These are phyloP conservation scores for Saturnispora mendoncae DNA, from an alignment of 805 yeast species.

Conservation along the genomic window DNA sequence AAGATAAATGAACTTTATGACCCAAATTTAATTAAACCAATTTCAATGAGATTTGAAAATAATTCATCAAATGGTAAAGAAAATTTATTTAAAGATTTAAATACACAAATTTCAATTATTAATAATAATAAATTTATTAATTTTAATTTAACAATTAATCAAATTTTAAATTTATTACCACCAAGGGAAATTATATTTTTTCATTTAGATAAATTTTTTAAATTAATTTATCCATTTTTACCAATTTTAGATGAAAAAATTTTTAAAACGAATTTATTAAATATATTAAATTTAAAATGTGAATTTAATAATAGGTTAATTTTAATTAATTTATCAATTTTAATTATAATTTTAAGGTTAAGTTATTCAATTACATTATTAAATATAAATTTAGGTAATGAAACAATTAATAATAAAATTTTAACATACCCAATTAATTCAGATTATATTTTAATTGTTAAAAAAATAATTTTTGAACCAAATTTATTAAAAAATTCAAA, in stretches of 20 bases:
- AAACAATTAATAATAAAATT: constrained; percentile 16
- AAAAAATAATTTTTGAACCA: constrained; percentile 32
- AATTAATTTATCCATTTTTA: constrained; percentile 35
- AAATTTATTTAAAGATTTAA: constrained; percentile 12
- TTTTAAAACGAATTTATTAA: constrained; percentile 28
- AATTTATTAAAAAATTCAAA: constrained; percentile 33
- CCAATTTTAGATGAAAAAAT: constrained; percentile 37
- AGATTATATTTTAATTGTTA: constrained; percentile 31
- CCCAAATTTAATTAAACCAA: not conserved
- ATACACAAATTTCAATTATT: constrained; percentile 1
- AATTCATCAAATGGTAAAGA: not conserved
- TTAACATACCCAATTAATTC: constrained; percentile 32
- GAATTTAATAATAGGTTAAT: not conserved
- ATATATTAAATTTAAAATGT: constrained; percentile 24
- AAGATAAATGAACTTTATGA: not conserved
- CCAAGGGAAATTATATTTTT: constrained; percentile 28
- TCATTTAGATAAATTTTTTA: constrained; percentile 34
- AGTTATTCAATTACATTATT: constrained; percentile 21
- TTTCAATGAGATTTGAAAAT: not conserved
- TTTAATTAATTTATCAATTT: constrained; percentile 18
- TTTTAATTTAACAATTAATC: not conserved
- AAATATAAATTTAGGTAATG: constrained; percentile 13
- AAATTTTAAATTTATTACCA: constrained; percentile 20
- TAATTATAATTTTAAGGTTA: constrained; percentile 24
- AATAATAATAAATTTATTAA: not conserved